Conservation (phyloP, 441 rosid species). For the Adansonia grandidieri region DNA sequence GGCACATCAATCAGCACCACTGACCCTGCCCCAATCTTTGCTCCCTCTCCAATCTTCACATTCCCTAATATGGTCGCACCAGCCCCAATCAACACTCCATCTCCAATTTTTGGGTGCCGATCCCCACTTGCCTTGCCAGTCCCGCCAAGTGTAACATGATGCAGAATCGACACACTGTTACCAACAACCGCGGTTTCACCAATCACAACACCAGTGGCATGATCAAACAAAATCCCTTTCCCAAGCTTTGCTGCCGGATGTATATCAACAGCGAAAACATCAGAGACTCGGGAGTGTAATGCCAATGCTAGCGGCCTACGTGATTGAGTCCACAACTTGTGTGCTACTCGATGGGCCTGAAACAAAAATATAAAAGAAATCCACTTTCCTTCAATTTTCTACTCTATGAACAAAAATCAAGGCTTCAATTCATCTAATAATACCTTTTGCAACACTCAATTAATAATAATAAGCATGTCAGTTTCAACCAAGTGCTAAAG, state of each 20-base stretch:
- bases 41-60: slow-evolving; percentile 81
- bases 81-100: slow-evolving; percentile 90
- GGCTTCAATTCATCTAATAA: not conserved
- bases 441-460: not conserved
- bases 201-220: slow-evolving; percentile 89
- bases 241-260: slow-evolving; percentile 94
- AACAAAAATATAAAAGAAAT: not conserved
- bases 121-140: slow-evolving; percentile 78
- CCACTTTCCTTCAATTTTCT: not conserved
- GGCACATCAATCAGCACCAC: slow-evolving; percentile 85
- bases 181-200: slow-evolving; percentile 93
- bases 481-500: not conserved
- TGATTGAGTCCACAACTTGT: slow-evolving; percentile 75
- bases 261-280: slow-evolving; percentile 88
- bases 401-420: not conserved
- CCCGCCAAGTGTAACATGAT: slow-evolving; percentile 93
- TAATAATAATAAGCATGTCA: not conserved
- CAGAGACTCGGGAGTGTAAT: slow-evolving; percentile 81
- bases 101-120: slow-evolving; percentile 92
- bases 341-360: slow-evolving; percentile 89
- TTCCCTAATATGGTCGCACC: slow-evolving; percentile 89
- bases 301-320: slow-evolving; percentile 84
- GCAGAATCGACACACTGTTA: slow-evolving; percentile 86
- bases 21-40: slow-evolving; percentile 93
- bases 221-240: slow-evolving; percentile 82